A percentile compares a stretch with the other conserved stretches of the same genome.
These are phyloP conservation scores for Cystobasidium tubakii DNA, from an alignment of 768 basidiomycete genomes.

Conservation along the genomic window DNA sequence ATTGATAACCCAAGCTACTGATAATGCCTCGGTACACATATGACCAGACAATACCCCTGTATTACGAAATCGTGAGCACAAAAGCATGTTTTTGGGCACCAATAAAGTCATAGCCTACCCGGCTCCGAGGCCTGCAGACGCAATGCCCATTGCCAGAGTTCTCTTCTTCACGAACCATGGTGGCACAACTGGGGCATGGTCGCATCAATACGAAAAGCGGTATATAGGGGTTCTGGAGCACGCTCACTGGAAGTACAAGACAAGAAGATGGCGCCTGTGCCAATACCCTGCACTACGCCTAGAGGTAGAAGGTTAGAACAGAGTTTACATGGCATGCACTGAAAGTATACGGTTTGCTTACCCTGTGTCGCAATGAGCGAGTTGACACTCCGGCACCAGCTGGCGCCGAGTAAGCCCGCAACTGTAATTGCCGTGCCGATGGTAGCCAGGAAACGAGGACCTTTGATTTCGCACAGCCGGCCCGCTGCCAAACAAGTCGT, in stretches of 20 bases:
- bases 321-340: too few species aligned
- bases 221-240: background rate
- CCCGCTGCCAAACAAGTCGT: background rate
- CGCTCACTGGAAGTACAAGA: conserved; percentile 4
- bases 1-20: conserved; percentile 1
- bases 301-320: background rate
- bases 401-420: background rate
- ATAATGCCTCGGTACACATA: conserved; percentile 15
- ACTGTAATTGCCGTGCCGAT: conserved; percentile 5
- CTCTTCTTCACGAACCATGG: conserved; percentile 21
- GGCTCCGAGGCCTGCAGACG: conserved; percentile 14
- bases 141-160: conserved; percentile 23
- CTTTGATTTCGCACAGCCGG: conserved; percentile 24
- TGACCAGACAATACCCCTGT: conserved; percentile 33
- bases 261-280: background rate
- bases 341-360: background rate
- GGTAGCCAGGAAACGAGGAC: background rate
- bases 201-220: background rate
- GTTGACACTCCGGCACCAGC: conserved; percentile 18
- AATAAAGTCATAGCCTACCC: conserved; percentile 5
- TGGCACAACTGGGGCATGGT: background rate
- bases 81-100: background rate
- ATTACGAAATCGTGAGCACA: too few species aligned
- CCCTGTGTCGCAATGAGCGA: conserved; percentile 27
- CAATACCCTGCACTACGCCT: conserved; percentile 12